These are phyloP conservation scores for Boletus tomentosulus DNA, from an alignment of 768 basidiomycete genomes.

Conservation along the genomic window DNA sequence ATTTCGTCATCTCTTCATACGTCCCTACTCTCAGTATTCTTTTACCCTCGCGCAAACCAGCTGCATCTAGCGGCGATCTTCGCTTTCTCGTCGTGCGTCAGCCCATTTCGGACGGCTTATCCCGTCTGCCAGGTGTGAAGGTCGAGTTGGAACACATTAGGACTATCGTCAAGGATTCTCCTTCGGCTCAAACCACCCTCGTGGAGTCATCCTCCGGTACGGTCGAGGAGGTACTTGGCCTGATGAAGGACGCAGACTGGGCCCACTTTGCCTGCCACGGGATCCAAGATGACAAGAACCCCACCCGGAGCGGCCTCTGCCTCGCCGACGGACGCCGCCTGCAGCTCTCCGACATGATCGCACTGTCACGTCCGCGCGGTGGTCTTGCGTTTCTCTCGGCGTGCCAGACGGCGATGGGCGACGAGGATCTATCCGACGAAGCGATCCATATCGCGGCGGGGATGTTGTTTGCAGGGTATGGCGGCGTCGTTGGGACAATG, in stretches of 20 bases:
- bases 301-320: constrained; percentile 19
- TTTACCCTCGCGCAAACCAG: background rate
- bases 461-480: constrained; percentile 33
- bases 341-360: constrained; percentile 1
- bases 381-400: constrained; percentile 43
- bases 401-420: constrained; percentile 41
- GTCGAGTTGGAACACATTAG: constrained; percentile 22
- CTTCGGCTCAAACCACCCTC: background rate
- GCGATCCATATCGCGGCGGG: constrained; percentile 22
- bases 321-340: constrained; percentile 10
- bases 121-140: constrained; percentile 8
- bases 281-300: constrained; percentile 15
- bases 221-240: background rate
- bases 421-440: constrained; percentile 32
- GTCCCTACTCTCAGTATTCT: constrained; percentile 25
- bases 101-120: constrained; percentile 13
- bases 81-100: constrained; percentile 12
- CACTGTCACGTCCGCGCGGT: constrained; percentile 11
- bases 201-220: constrained; percentile 1
- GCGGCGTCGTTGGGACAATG: constrained; percentile 39
- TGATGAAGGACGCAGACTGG: constrained; percentile 3
- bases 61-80: background rate
- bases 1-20: constrained; percentile 22
- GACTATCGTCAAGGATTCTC: background rate
- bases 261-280: constrained; percentile 34